Evolutionary conservation across 192 early-diverging fungal genomes (phyloP).

Genomic region (Dimargaris xerosporica): DNA sequence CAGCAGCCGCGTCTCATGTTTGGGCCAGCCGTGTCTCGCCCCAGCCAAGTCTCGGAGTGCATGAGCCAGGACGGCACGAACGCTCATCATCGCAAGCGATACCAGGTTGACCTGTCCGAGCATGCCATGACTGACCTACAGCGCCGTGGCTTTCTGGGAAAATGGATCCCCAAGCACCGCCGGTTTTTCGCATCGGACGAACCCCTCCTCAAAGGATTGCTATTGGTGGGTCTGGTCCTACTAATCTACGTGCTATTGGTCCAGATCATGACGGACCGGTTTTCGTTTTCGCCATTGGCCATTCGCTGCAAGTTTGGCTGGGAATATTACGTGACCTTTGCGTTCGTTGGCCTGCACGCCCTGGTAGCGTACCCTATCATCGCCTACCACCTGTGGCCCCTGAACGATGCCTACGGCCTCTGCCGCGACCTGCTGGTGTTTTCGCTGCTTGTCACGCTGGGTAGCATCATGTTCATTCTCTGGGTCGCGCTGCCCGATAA

Average conservation of each 20-base stretch:
- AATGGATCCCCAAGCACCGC: not conserved
- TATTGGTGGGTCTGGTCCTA: not conserved
- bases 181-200: not conserved
- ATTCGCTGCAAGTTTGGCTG: not conserved
- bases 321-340: not conserved
- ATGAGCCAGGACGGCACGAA: not conserved
- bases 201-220: not conserved
- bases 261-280: not conserved
- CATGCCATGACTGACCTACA: not conserved
- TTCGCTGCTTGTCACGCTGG: not conserved
- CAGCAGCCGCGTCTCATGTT: no score
- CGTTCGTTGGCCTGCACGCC: not conserved
- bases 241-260: conserved; percentile 1
- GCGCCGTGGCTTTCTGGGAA: conserved; percentile 2
- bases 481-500: not conserved
- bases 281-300: not conserved
- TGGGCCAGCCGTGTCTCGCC: not conserved
- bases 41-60: not conserved
- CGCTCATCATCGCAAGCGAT: not conserved
- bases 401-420: conserved; percentile 4
- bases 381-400: conserved; percentile 7
- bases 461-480: conserved; percentile 5
- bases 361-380: conserved; percentile 1
- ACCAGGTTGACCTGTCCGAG: not conserved
- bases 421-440: not conserved